Percentiles rank a stretch among this genome's conserved stretches.
These are phyloP conservation scores for Saturnispora silvae DNA, from an alignment of 805 yeast species.

Conservation along the genomic window DNA sequence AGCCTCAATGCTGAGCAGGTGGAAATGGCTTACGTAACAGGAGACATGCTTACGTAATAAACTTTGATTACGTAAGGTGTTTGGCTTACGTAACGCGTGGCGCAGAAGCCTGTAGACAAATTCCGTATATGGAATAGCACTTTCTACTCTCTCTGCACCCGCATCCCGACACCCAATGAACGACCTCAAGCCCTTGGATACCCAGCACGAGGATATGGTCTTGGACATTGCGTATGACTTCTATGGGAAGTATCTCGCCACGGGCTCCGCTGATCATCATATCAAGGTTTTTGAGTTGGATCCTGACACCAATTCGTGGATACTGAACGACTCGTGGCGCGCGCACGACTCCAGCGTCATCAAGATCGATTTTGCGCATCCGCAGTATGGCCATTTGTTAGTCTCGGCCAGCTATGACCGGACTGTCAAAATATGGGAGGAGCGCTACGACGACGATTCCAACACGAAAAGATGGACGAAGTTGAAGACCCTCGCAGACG, in stretches of 20 bases:
- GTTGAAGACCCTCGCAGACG: constrained; percentile 70
- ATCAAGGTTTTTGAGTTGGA: constrained; percentile 83
- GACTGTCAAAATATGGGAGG: constrained; percentile 86
- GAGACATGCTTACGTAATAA: too few relatives aligned
- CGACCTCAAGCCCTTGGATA: constrained; percentile 58
- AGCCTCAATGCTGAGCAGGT: too few relatives aligned
- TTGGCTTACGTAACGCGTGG: too few relatives aligned
- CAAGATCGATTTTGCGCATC: constrained; percentile 84
- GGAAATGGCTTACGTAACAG: too few relatives aligned
- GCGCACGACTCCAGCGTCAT: constrained; percentile 90
- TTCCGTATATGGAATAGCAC: too few relatives aligned
- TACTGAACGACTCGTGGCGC: constrained; percentile 79
- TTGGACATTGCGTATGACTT: constrained; percentile 88
- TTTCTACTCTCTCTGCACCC: too few relatives aligned
- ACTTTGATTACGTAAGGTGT: too few relatives aligned
- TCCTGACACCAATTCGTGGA: constrained; percentile 65
- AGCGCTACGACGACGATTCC: constrained; percentile 63
- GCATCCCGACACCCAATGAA: too few relatives aligned
- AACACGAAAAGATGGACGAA: constrained; percentile 78
- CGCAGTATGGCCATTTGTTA: constrained; percentile 79
- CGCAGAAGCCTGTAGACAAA: too few relatives aligned
- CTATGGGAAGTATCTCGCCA: constrained; percentile 86
- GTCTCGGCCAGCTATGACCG: constrained; percentile 89
- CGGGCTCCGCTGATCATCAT: constrained; percentile 92
- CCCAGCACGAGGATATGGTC: constrained; percentile 88